A percentile compares a stretch with the other conserved stretches of the same genome.
phyloP scores from a whole-genome alignment of 2,329 filamentous ascomycete species.

The Colletotrichum australisinense region DNA sequence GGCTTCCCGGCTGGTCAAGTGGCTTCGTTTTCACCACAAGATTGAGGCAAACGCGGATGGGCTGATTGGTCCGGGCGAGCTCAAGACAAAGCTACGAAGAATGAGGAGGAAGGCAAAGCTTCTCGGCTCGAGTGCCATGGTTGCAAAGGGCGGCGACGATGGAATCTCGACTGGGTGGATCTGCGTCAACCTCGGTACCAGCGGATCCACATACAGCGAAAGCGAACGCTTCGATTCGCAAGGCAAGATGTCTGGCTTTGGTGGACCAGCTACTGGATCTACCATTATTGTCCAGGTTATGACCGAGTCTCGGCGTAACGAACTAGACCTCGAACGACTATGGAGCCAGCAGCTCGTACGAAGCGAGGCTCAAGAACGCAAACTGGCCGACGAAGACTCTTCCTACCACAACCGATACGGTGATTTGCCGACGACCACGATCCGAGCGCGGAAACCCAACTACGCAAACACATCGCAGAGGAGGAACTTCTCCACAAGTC shows the following conservation, averaged over 20 bases:
- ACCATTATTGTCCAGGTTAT: constrained; percentile 69
- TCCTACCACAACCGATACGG: constrained; percentile 40
- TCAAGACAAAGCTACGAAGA: constrained; percentile 86
- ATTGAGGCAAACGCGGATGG: constrained; percentile 86
- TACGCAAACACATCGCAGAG: constrained; percentile 42
- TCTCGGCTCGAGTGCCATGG: constrained; percentile 76
- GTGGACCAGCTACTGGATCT: constrained; percentile 60
- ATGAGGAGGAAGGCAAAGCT: constrained; percentile 86
- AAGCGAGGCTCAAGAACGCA: constrained; percentile 37
- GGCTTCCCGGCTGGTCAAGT: constrained; percentile 88
- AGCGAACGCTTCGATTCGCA: constrained; percentile 56
- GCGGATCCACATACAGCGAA: constrained; percentile 66
- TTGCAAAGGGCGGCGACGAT: constrained; percentile 76
- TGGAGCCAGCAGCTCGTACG: constrained; percentile 58
- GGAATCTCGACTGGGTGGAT: constrained; percentile 96
- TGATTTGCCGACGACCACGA: constrained; percentile 22
- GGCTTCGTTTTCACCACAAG: constrained; percentile 79
- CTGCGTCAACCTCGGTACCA: constrained; percentile 86
- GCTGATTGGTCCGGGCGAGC: constrained; percentile 87
- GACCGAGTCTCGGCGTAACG: constrained; percentile 63
- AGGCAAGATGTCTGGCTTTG: constrained; percentile 82
- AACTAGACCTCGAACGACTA: constrained; percentile 64
- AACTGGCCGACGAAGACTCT: constrained; percentile 35
- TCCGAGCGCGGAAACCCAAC: constrained; percentile 7
- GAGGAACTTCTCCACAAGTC: constrained; percentile 48